Base-by-base conservation (phyloP, 352 stramenopile species). In the Phytopythium helicoides region DNA sequence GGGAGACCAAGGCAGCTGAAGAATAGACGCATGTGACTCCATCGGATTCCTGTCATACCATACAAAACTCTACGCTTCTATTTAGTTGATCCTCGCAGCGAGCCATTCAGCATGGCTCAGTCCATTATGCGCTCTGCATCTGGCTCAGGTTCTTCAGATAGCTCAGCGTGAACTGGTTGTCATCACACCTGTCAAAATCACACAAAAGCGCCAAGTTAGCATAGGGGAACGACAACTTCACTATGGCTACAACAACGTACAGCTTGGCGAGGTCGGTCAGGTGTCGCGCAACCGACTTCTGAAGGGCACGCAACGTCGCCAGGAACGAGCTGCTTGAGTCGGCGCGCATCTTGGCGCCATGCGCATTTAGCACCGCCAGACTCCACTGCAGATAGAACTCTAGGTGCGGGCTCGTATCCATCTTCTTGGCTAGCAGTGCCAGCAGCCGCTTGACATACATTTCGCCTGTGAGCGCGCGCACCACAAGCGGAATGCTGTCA, bases 361-460 rank as follows among this genome's bases (percentile, higher is more conserved):
- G 95, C 6, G 78, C 88, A 64, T 98, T 97, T 18, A 99, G 80
- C 34, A 99, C 67, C 42, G 92, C 81, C 28, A 98, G 72, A 66
- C 84, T 96, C 96, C 96, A 99, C 56, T 96, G 83, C 34, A 99
- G 65, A 66, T 98, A 98, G 65, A 98, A 99, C 74, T 99, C 96
- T 33, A 99, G 68, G 62, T 99, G 94, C n/a, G 91, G 89, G 37
- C 92, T 97, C 25, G 80, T 62, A 47, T 91, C 82, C 60, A 99
- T 88, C 37, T 88, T 85, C 68, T 98, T 97, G 6, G 89, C 92
- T 4, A 99, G 58, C 52, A 98, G 75, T 58, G 94, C 72, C 48
- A 99, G 76, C 25, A 99, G 58, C 10, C 94, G 85, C 67, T 95
- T 88, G 15, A 99, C 63, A 64, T 98, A 97, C 58, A 87, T 78